These are phyloP conservation scores for Rutstroemia sp. DNA, from an alignment of 2,329 filamentous ascomycete species.

Conservation along the genomic window DNA sequence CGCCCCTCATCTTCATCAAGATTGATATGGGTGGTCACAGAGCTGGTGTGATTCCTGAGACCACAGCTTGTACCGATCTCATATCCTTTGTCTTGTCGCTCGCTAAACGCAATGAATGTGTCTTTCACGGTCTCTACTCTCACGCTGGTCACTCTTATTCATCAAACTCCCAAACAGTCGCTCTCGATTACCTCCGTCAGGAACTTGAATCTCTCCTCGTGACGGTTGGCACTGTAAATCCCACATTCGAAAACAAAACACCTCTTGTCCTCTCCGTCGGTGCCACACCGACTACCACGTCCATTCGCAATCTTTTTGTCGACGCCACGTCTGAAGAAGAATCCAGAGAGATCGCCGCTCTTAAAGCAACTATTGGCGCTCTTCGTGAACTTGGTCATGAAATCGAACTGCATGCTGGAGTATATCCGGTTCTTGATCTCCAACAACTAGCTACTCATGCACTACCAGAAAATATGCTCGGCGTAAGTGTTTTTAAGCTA, in stretches of 20 bases:
- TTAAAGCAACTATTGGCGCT: constrained; percentile 34
- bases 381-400: constrained; percentile 34
- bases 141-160: constrained; percentile 69
- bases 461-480: constrained; percentile 30
- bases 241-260: constrained; percentile 1
- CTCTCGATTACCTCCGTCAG: constrained; percentile 48
- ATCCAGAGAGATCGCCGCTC: constrained; percentile 30
- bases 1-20: constrained; percentile 59
- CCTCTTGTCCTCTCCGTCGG: constrained; percentile 58
- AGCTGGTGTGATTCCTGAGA: constrained; percentile 54
- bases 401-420: constrained; percentile 68
- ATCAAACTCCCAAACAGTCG: constrained; percentile 45
- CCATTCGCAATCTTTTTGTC: constrained; percentile 50
- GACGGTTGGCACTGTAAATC: constrained; percentile 35
- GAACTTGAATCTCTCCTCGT: constrained; percentile 50
- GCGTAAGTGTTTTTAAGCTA: background rate
- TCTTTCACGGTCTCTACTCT: constrained; percentile 60
- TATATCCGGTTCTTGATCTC: constrained; percentile 69
- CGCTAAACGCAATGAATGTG: constrained; percentile 31
- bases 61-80: constrained; percentile 38
- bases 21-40: constrained; percentile 68
- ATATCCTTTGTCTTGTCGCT: constrained; percentile 39
- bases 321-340: constrained; percentile 18
- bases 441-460: constrained; percentile 72
- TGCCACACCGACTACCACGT: constrained; percentile 66